Percentiles rank a stretch among this genome's conserved stretches.
Conservation (phyloP, 495 filamentous ascomycete species). For the Aspergillus incahuasiensis region DNA sequence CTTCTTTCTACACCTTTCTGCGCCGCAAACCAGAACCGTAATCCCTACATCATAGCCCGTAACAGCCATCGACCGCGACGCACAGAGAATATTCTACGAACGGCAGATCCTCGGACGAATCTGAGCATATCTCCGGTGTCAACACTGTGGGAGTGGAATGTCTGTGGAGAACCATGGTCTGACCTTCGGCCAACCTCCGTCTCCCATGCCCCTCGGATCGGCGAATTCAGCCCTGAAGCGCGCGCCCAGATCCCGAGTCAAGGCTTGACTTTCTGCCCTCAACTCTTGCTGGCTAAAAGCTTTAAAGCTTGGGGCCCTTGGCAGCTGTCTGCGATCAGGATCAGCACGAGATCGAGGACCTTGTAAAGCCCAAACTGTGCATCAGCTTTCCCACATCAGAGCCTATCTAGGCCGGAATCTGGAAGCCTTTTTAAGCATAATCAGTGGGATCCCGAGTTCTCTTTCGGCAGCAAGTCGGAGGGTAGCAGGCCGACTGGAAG, state of each 20-base stretch:
- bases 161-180: too few species aligned
- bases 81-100: not conserved
- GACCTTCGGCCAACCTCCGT: not conserved
- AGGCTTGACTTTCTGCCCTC: not conserved
- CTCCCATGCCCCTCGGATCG: not conserved
- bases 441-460: not conserved
- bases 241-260: not conserved
- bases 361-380: not conserved
- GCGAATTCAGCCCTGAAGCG: not conserved
- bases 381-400: not conserved
- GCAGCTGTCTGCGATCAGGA: not conserved
- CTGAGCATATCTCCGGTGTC: not conserved
- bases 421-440: not conserved
- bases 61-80: not conserved
- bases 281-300: not conserved
- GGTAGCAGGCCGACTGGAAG: not conserved
- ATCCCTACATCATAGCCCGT: not conserved
- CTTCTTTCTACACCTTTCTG: not conserved
- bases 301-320: not conserved
- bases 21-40: not conserved
- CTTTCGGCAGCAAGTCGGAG: not conserved
- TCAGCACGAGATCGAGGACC: not conserved
- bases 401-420: not conserved
- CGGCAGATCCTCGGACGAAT: not conserved
- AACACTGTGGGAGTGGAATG: too few species aligned